A percentile compares a stretch with the other conserved stretches of the same genome.
Conservation (phyloP, 2,329 filamentous ascomycete species). For the Colletotrichum tabaci region DNA sequence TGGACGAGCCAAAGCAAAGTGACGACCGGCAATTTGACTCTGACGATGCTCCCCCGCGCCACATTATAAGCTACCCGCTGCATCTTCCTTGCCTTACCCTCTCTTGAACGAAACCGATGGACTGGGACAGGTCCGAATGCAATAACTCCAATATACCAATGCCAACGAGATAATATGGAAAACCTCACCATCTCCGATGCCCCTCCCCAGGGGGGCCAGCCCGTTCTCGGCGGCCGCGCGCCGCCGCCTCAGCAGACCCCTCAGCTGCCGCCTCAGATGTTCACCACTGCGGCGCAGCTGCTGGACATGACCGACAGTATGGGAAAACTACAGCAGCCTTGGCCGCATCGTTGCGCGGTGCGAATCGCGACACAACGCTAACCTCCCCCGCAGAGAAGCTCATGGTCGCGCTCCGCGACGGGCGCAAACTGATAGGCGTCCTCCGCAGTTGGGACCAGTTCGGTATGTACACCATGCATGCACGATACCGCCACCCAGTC, state of each 20-base stretch:
- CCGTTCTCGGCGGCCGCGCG: constrained; percentile 49
- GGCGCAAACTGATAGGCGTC: constrained; percentile 93
- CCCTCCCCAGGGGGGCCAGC: constrained; percentile 57
- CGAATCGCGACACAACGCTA: constrained; percentile 19
- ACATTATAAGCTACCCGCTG: constrained; percentile 21
- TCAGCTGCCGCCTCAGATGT: constrained; percentile 94
- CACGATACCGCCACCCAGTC: constrained; percentile 28
- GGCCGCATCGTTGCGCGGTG: constrained; percentile 17
- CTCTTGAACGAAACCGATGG: constrained; percentile 37
- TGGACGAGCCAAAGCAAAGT: background rate
- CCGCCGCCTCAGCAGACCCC: constrained; percentile 57
- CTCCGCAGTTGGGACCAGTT: constrained; percentile 98
- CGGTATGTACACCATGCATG: constrained; percentile 71
- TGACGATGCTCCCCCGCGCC: constrained; percentile 23
- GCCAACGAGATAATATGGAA: constrained; percentile 61
- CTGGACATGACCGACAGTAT: constrained; percentile 97
- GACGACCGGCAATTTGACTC: constrained; percentile 5
- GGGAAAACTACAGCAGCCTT: constrained; percentile 53
- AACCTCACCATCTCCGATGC: constrained; percentile 66
- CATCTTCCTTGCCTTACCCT: constrained; percentile 1
- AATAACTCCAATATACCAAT: constrained; percentile 41
- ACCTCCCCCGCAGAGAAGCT: constrained; percentile 82
- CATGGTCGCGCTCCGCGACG: constrained; percentile 90
- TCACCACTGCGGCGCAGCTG: constrained; percentile 96
- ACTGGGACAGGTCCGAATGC: constrained; percentile 37